phyloP scores from a whole-genome alignment of 305 asterid species.

The Salvia sclarea region DNA sequence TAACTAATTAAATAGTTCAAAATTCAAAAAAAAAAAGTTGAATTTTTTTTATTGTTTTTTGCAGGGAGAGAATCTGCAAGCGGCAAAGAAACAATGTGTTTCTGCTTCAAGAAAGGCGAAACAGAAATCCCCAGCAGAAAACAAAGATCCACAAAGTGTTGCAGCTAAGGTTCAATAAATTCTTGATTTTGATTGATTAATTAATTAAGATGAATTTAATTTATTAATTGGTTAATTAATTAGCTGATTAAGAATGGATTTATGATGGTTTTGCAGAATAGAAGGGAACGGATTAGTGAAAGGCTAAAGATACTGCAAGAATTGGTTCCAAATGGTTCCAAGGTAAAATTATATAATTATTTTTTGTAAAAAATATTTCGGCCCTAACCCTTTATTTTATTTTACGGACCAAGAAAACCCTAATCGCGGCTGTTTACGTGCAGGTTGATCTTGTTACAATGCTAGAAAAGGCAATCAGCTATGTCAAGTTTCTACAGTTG shows the following conservation, averaged over 20 bases:
- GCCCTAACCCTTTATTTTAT: background rate
- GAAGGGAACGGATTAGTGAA: conserved; percentile 86
- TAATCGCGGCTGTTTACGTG: background rate
- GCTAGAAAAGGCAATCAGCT: conserved; percentile 88
- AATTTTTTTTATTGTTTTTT: background rate
- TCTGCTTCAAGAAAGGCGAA: conserved; percentile 46
- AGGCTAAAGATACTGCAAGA: conserved; percentile 79
- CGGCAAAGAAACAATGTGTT: conserved; percentile 67
- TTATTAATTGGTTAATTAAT: too few species aligned
- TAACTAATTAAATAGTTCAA: background rate
- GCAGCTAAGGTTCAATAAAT: conserved; percentile 68
- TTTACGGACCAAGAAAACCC: too few species aligned
- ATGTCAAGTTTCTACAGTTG: conserved; percentile 90
- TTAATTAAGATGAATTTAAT: background rate
- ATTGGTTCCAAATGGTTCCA: conserved; percentile 91
- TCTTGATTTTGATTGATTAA: background rate
- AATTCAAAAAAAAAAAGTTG: background rate
- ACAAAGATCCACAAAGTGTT: conserved; percentile 83
- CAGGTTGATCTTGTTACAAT: conserved; percentile 98
- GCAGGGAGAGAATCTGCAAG: conserved; percentile 64
- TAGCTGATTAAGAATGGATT: background rate
- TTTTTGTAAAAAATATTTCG: background rate
- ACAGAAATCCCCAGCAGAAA: conserved; percentile 39
- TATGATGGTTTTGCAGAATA: conserved; percentile 53
- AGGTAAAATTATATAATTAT: conserved; percentile 43